Percentiles rank a stretch among this genome's conserved stretches.
These are phyloP conservation scores for Poronia punctata DNA, from an alignment of 495 filamentous ascomycete species.

Conservation along the genomic window DNA sequence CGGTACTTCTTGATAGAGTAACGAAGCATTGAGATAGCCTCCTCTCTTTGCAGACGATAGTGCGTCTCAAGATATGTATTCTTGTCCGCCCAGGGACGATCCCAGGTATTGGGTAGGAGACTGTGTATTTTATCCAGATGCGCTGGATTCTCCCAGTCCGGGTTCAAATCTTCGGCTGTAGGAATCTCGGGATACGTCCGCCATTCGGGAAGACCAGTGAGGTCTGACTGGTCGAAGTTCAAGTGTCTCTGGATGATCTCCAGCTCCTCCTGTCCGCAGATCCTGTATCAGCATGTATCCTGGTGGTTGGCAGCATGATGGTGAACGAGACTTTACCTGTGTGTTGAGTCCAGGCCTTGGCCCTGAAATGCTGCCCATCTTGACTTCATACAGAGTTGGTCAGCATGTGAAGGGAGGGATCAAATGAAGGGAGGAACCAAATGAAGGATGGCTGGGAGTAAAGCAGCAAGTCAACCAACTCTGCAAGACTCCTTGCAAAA, in stretches of 20 bases:
- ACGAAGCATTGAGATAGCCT: slow-evolving; percentile 52
- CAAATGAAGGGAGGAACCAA: too few relatives aligned
- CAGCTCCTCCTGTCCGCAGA: slow-evolving; percentile 13
- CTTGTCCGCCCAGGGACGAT: slow-evolving; percentile 36
- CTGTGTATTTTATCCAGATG: slow-evolving; percentile 26
- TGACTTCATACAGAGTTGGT: too few relatives aligned
- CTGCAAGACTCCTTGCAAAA: too few relatives aligned
- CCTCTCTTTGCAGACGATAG: slow-evolving; percentile 61
- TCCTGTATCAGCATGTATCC: not conserved
- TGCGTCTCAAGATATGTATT: slow-evolving; percentile 54
- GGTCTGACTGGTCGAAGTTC: slow-evolving; percentile 12
- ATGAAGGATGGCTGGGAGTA: too few relatives aligned
- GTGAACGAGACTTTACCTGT: too few relatives aligned
- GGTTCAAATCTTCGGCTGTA: slow-evolving; percentile 29
- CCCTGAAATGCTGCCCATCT: too few relatives aligned
- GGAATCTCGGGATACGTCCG: slow-evolving; percentile 39
- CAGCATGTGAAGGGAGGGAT: too few relatives aligned
- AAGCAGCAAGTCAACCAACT: too few relatives aligned
- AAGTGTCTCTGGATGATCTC: slow-evolving; percentile 25
- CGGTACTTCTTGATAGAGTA: slow-evolving; percentile 48
- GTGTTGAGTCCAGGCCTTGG: too few relatives aligned
- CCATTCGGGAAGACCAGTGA: slow-evolving; percentile 29
- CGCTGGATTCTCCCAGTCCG: slow-evolving; percentile 22
- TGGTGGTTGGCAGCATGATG: too few relatives aligned
- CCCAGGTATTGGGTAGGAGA: slow-evolving; percentile 31